Evolutionary conservation across 2,329 filamentous ascomycete genomes (phyloP), one percentile per base, ranked within the genome.

Genomic region (Cordyceps farinosa): DNA sequence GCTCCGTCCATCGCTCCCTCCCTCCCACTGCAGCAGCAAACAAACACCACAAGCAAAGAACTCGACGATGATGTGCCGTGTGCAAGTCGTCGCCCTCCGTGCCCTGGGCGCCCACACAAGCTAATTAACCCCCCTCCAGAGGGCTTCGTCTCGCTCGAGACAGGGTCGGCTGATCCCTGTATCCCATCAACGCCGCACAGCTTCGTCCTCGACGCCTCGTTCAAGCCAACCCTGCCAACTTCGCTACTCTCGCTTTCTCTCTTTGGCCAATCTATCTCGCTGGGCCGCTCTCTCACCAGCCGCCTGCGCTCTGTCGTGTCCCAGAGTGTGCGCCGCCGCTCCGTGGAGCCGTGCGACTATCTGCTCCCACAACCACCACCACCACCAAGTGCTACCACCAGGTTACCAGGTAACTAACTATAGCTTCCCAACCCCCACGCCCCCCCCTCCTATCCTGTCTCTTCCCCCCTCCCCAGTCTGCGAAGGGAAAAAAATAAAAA

Each of bases 81-180:
- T 32, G 13, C 29, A 42, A 30, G 32, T n/a, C 52, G 3, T 40
- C 8, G 22, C 13, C 32, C 27, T 51, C 32, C 22, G 34, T 34
- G 22, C 42, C 36, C 53, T 56, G 29, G 10, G 10, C 52, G 29
- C 29, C 48, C 3, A 47, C 32, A 30, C 54, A 57, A 17, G 45
- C 54, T 48, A 57, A n/a, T 11, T 29, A 27, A 17, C 15, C n/a
- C 32, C 29, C 29, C 38, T 27, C 36, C 52, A 38, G 27, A 29
- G 11, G n/a, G 5, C 27, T 38, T 51, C 52, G 52, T 27, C 36
- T 47, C 44, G n/a, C 10, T 48, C 27, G 40, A 48, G 30, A 58
- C 56, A 44, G 38, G 57, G 57, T 52, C 48, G 47, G 47, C 57
- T 60, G 48, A 60, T 60, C 57, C 57, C 36, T 60, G 47, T 52